Percentiles rank a stretch among this genome's conserved stretches.
These are phyloP conservation scores for Coemansia sp. DNA, from an alignment of 192 early-diverging fungal species.

Conservation along the genomic window DNA sequence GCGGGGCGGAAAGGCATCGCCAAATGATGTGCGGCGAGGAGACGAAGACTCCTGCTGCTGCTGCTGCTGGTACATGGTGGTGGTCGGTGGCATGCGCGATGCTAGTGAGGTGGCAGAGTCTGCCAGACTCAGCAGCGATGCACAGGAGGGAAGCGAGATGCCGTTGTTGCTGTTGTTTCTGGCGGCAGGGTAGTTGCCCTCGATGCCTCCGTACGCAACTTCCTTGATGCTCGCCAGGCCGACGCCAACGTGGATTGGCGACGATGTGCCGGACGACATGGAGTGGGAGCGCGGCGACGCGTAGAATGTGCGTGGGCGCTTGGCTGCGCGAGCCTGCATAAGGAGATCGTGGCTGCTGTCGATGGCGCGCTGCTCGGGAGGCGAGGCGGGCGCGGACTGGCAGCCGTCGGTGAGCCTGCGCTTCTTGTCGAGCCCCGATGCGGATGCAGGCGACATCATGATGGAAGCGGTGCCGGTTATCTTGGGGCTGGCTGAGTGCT, in stretches of 20 bases:
- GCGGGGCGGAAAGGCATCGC: constrained; percentile 4
- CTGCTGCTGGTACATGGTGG: background rate
- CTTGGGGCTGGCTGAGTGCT: constrained; percentile 8
- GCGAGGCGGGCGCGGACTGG: constrained; percentile 50
- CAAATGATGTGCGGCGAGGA: constrained; percentile 13
- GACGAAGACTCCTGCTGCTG: constrained; percentile 9
- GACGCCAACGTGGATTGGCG: constrained; percentile 12
- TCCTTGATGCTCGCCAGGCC: constrained; percentile 10
- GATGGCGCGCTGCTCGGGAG: constrained; percentile 31
- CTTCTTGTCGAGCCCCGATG: constrained; percentile 29
- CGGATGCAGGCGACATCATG: constrained; percentile 1
- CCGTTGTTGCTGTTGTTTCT: background rate
- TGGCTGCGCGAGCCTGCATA: constrained; percentile 21
- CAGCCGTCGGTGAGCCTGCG: constrained; percentile 44
- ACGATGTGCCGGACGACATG: constrained; percentile 12
- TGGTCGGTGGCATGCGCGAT: constrained; percentile 3
- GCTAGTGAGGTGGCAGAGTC: constrained; percentile 13
- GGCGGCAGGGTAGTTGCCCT: background rate
- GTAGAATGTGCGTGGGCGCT: constrained; percentile 45
- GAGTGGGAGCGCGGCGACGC: constrained; percentile 30
- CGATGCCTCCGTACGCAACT: background rate
- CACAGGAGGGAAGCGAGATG: constrained; percentile 54
- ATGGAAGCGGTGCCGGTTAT: background rate
- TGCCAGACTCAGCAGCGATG: constrained; percentile 53
- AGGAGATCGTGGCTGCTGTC: constrained; percentile 3